A percentile compares a stretch with the other conserved stretches of the same genome.
Conservation (phyloP, 345 rosid species). For the Populus simonii region DNA sequence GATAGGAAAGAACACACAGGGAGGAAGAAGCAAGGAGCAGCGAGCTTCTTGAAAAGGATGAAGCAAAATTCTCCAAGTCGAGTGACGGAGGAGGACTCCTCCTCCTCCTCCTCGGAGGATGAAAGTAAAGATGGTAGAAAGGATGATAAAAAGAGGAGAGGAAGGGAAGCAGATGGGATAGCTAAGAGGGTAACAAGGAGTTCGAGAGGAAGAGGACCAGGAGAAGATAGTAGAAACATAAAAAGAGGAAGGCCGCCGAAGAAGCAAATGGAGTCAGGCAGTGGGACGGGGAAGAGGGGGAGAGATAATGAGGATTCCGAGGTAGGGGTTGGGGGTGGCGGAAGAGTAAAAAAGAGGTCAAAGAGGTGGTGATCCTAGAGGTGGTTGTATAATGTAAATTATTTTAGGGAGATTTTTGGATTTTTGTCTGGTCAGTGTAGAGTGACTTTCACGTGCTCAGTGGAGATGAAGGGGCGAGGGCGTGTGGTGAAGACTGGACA, state of each 20-base stretch:
- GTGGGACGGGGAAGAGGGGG: conserved; percentile 28
- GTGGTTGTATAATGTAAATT: conserved; percentile 39
- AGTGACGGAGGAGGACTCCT: conserved; percentile 8
- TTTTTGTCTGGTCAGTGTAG: not conserved
- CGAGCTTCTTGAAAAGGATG: conserved; percentile 49
- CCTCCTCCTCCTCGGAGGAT: conserved; percentile 4
- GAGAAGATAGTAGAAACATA: conserved; percentile 34
- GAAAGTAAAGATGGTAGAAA: conserved; percentile 24
- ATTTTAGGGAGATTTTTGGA: not conserved
- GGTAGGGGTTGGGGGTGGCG: conserved; percentile 18
- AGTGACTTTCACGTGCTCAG: not conserved
- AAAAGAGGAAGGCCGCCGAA: conserved; percentile 46
- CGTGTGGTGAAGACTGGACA: not conserved
- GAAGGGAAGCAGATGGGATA: conserved; percentile 11
- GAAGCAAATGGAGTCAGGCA: conserved; percentile 20
- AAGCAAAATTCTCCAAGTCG: conserved; percentile 44
- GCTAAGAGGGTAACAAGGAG: conserved; percentile 35
- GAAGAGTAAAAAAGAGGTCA: conserved; percentile 40
- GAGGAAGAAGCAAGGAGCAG: conserved; percentile 44
- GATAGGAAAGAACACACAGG: conserved; percentile 32
- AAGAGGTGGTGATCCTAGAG: conserved; percentile 38
- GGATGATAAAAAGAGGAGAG: conserved; percentile 12
- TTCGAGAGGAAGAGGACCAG: conserved; percentile 36
- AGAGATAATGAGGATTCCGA: conserved; percentile 33
- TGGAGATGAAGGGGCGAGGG: not conserved